phyloP scores from a whole-genome alignment of 2,329 filamentous ascomycete species.

The Fusarium humuli region DNA sequence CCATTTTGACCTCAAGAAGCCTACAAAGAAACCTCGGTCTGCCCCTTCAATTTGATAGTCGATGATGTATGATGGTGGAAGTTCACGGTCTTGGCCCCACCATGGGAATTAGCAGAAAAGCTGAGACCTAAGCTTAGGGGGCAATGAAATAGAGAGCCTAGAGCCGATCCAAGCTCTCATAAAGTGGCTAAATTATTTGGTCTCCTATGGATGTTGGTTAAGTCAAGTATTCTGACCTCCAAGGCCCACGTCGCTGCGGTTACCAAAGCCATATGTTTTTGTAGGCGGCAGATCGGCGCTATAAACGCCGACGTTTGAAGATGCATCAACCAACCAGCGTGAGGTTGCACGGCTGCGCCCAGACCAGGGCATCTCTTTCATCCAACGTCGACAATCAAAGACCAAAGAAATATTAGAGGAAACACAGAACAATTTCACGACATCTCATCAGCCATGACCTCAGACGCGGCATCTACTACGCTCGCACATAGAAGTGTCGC shows the following conservation, averaged over 20 bases:
- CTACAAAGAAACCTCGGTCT: conserved; percentile 14
- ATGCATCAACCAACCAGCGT: conserved; percentile 41
- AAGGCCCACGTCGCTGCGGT: conserved; percentile 49
- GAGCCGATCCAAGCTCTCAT: background rate
- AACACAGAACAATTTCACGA: background rate
- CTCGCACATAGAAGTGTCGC: conserved; percentile 70
- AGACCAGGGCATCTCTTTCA: conserved; percentile 31
- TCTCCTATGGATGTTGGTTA: background rate
- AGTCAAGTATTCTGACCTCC: background rate
- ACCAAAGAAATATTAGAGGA: background rate
- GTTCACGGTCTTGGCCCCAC: conserved; percentile 40
- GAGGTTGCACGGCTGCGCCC: conserved; percentile 28
- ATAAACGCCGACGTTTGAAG: conserved; percentile 39
- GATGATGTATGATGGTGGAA: conserved; percentile 37
- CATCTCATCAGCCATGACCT: conserved; percentile 55
- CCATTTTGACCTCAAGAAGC: conserved; percentile 58
- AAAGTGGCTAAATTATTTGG: background rate
- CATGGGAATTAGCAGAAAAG: background rate
- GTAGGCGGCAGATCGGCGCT: conserved; percentile 48
- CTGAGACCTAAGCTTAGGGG: background rate
- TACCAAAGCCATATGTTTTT: conserved; percentile 46
- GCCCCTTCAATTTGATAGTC: conserved; percentile 10
- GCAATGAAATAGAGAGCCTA: background rate
- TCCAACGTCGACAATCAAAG: conserved; percentile 17
- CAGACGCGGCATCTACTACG: conserved; percentile 55